A percentile compares a stretch with the other conserved stretches of the same genome.
These are phyloP conservation scores for Phyllostachys edulis DNA, from an alignment of 176 grass and related monocot genomes.

Conservation along the genomic window DNA sequence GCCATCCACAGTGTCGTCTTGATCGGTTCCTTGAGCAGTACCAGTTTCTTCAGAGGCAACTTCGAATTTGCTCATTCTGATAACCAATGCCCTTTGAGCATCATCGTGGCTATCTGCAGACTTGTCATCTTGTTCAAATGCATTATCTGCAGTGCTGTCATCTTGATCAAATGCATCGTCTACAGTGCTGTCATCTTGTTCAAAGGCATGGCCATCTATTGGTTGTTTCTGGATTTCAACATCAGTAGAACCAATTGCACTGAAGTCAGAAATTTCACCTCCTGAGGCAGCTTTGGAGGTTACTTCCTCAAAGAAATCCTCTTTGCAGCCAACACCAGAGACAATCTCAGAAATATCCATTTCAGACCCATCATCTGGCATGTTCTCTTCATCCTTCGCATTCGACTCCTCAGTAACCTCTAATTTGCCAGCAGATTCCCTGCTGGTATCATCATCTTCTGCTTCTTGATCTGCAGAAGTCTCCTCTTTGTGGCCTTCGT, in stretches of 20 bases:
- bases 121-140: background rate
- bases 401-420: background rate
- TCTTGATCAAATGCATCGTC: background rate
- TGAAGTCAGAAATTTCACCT: constrained; percentile 38
- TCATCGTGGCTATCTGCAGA: background rate
- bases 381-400: constrained; percentile 7
- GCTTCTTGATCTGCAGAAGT: background rate
- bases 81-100: background rate
- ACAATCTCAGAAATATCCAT: constrained; percentile 39
- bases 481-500: background rate
- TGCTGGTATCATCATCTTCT: background rate
- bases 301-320: constrained; percentile 32
- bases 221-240: background rate
- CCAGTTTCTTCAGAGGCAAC: constrained; percentile 17
- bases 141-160: background rate
- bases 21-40: background rate
- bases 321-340: background rate
- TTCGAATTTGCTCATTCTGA: background rate
- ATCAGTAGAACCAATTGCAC: background rate
- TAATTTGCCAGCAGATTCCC: background rate
- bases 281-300: background rate
- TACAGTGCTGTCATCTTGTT: background rate
- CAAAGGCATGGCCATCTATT: constrained; percentile 11
- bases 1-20: background rate
- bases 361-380: constrained; percentile 26